These are phyloP conservation scores for Phaffia tasmanica DNA, from an alignment of 768 basidiomycete genomes.

Conservation along the genomic window DNA sequence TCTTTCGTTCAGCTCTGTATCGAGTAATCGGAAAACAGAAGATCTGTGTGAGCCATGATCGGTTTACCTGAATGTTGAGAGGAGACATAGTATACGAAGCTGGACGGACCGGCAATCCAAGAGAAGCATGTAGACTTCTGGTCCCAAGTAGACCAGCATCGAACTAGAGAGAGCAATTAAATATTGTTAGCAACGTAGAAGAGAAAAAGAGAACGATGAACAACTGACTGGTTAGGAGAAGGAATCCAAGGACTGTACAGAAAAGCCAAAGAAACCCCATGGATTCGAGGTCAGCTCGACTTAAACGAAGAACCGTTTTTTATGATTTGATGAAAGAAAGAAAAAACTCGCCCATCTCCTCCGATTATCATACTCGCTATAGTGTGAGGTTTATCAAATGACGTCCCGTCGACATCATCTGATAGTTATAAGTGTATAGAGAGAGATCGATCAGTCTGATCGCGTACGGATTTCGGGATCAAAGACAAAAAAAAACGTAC, in stretches of 20 bases:
- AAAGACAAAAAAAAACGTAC: slow-evolving; percentile 39
- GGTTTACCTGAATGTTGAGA: neutral
- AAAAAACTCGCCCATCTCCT: slow-evolving; percentile 47
- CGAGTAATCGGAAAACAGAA: neutral
- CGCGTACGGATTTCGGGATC: neutral
- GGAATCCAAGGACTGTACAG: slow-evolving; percentile 47
- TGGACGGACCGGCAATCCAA: slow-evolving; percentile 64
- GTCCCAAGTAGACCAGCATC: slow-evolving; percentile 23
- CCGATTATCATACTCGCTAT: slow-evolving; percentile 67
- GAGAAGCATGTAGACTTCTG: slow-evolving; percentile 55
- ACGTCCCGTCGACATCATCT: slow-evolving; percentile 60
- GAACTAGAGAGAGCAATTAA: neutral
- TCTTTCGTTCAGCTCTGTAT: slow-evolving; percentile 68
- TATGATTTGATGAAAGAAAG: neutral
- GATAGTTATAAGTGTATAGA: slow-evolving; percentile 16
- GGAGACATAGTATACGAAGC: neutral
- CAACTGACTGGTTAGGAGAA: slow-evolving; percentile 70
- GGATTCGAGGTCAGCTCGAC: no score
- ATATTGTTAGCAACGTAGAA: neutral
- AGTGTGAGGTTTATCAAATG: slow-evolving; percentile 53
- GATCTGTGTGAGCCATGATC: neutral
- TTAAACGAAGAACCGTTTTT: no score
- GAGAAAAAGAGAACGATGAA: slow-evolving; percentile 55
- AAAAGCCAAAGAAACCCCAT: neutral
- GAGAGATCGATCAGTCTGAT: neutral